Conservation (phyloP, 805 yeast genomes). For the Lachancea quebecensis region DNA sequence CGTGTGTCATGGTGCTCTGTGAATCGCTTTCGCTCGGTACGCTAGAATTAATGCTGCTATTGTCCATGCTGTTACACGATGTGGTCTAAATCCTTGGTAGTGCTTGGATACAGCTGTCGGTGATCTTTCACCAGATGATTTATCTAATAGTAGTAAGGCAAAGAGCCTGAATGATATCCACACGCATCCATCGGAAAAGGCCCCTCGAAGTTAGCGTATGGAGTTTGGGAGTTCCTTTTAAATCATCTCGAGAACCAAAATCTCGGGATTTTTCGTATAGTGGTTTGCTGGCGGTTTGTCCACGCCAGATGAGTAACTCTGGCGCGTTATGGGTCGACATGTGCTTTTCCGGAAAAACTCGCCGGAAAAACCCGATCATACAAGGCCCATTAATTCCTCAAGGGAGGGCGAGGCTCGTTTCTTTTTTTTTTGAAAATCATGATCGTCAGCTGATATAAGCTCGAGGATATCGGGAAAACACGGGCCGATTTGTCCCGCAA, state of each 20-base stretch:
- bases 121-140: too few species aligned
- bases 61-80: background rate
- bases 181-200: too few species aligned
- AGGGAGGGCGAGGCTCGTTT: too few species aligned
- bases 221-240: background rate
- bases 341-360: constrained; percentile 1
- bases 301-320: background rate
- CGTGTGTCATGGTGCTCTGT: background rate
- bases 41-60: background rate
- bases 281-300: background rate
- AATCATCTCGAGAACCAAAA: background rate
- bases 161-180: too few species aligned
- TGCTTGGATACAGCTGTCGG: too few species aligned
- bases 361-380: constrained; percentile 2
- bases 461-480: too few species aligned
- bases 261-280: background rate
- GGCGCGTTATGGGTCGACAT: background rate
- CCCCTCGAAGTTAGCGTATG: background rate
- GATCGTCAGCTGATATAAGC: too few species aligned
- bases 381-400: too few species aligned
- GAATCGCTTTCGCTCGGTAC: background rate
- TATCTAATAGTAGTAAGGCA: too few species aligned
- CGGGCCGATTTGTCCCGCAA: too few species aligned
- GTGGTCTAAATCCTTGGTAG: background rate
- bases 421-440: too few species aligned